Conservation (phyloP, 495 filamentous ascomycete species). For the Podospora sp. region DNA sequence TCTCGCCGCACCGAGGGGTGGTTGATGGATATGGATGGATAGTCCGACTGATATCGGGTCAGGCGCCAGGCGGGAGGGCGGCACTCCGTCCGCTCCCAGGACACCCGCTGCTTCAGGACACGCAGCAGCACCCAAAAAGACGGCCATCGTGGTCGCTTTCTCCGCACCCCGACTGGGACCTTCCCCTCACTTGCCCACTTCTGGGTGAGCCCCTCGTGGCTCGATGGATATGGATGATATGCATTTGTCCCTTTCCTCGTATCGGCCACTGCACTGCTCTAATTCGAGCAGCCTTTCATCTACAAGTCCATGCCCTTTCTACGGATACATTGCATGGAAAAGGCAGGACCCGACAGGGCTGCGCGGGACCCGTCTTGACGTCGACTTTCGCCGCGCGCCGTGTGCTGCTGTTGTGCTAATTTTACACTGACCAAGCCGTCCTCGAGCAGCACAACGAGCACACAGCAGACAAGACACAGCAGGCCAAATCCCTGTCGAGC, state of each 20-base stretch:
- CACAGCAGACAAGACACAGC: background rate
- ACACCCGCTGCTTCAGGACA: background rate
- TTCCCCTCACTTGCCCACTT: conserved; percentile 28
- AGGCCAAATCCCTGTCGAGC: conserved; percentile 10
- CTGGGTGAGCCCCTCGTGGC: background rate
- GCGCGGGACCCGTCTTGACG: background rate
- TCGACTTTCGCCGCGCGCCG: background rate
- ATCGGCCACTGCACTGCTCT: background rate
- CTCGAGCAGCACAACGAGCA: conserved; percentile 4
- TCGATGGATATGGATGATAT: conserved; percentile 18
- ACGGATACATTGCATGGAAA: background rate
- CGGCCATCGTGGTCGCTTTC: conserved; percentile 19
- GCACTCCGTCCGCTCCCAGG: background rate
- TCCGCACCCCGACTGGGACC: conserved; percentile 20
- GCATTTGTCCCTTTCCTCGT: conserved; percentile 4
- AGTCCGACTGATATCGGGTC: conserved; percentile 11
- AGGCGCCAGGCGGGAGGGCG: conserved; percentile 11
- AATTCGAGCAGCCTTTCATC: conserved; percentile 12
- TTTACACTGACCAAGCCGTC: conserved; percentile 17
- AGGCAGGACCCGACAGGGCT: conserved; percentile 16
- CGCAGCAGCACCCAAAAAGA: no score
- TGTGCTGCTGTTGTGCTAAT: conserved; percentile 20
- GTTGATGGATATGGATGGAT: background rate
- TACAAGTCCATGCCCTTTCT: conserved; percentile 7
- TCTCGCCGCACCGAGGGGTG: background rate